Conservation (phyloP, 768 basidiomycete genomes). For the Termitomyces titanicus region DNA sequence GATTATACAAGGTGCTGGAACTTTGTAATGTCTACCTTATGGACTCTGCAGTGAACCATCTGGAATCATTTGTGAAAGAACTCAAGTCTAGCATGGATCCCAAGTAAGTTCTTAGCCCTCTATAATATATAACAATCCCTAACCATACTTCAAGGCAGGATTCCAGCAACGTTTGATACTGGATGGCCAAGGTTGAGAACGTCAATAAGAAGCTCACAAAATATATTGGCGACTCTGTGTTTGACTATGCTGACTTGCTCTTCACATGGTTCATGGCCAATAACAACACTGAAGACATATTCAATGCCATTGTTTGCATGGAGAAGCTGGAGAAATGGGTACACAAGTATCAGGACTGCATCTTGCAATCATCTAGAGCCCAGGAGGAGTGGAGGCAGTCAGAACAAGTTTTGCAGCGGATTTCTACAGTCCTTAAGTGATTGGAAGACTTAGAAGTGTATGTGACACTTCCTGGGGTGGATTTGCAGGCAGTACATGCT, state of each 20-base stretch:
- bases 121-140: too few species aligned
- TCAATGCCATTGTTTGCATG: neutral
- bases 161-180: too few species aligned
- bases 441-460: neutral
- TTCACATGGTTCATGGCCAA: neutral
- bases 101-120: too few species aligned
- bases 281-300: neutral
- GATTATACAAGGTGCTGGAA: too few species aligned
- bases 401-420: neutral
- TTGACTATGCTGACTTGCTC: neutral
- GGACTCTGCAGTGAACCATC: too few species aligned
- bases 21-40: too few species aligned
- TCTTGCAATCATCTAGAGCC: neutral
- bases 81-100: too few species aligned
- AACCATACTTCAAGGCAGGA: too few species aligned
- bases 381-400: neutral
- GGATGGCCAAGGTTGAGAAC: too few species aligned
- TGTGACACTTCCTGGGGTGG: neutral
- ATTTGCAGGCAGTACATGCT: neutral
- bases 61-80: too few species aligned
- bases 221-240: neutral
- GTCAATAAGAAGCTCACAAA: neutral
- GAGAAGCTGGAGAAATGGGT: neutral
- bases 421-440: neutral
- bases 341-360: neutral